Evolutionary conservation across 1,284 basidiomycete species (phyloP).

Genomic region (Boletellus deceptivus): DNA sequence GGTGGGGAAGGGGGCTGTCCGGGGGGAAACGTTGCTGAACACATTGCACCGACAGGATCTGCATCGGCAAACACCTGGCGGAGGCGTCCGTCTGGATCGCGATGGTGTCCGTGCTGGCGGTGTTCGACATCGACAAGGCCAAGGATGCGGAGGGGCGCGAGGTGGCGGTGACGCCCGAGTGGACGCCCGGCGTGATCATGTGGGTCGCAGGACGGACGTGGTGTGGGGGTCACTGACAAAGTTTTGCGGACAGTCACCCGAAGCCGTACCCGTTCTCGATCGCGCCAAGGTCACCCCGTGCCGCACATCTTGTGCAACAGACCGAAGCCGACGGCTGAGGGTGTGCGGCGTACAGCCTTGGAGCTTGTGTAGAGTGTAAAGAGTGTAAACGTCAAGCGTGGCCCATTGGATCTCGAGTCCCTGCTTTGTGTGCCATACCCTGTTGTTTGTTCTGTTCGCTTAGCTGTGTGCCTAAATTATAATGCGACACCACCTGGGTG

Average conservation of each 20-base stretch:
- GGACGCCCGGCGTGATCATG: conserved; percentile 54
- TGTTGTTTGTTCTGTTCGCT: too few species aligned
- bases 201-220: conserved; percentile 13
- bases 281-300: conserved; percentile 25
- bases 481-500: too few species aligned
- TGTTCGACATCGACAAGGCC: conserved; percentile 37
- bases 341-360: too few species aligned
- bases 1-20: conserved; percentile 12
- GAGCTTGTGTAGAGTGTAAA: background rate
- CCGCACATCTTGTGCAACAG: conserved; percentile 14
- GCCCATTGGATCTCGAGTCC: background rate
- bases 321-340: conserved; percentile 2
- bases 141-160: conserved; percentile 32
- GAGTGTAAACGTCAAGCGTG: background rate
- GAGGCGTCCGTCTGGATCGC: conserved; percentile 45
- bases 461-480: background rate
- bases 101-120: conserved; percentile 41
- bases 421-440: too few species aligned
- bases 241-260: conserved; percentile 8
- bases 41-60: conserved; percentile 32
- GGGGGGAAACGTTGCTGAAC: background rate
- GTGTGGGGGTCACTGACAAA: background rate
- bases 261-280: conserved; percentile 28
- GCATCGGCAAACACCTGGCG: conserved; percentile 44
- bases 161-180: conserved; percentile 40